Percentiles rank a stretch among this genome's conserved stretches.
Evolutionary conservation across 108 stramenopile species (phyloP).

Genomic region (Pseudonitzschia multistriata): DNA sequence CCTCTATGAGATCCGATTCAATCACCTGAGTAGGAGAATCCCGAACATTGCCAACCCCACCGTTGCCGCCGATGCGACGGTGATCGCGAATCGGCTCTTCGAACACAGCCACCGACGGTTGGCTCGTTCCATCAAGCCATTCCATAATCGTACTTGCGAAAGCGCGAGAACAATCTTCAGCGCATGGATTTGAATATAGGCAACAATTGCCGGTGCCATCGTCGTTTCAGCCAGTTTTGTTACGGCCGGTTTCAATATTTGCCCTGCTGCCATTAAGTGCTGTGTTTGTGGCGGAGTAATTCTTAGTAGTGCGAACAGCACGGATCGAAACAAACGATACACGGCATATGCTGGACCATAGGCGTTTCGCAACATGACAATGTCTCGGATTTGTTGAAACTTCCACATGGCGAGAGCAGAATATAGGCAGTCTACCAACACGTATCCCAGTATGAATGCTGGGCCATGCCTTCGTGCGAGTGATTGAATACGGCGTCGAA

Average conservation of each 20-base stretch:
- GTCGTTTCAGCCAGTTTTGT: background rate
- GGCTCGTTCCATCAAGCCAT: background rate
- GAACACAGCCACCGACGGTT: slow-evolving; percentile 13
- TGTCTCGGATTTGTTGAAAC: background rate
- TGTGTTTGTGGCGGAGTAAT: no score
- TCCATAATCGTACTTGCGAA: background rate
- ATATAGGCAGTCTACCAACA: background rate
- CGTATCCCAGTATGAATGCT: background rate
- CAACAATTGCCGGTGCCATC: background rate
- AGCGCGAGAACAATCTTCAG: background rate
- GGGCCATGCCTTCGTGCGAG: background rate
- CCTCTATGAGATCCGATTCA: background rate
- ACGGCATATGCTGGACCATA: background rate
- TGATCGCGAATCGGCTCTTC: background rate
- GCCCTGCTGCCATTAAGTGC: background rate
- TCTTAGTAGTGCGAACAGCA: background rate
- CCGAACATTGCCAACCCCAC: slow-evolving; percentile 7
- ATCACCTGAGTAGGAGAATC: background rate
- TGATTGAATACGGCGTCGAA: background rate
- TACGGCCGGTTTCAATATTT: background rate
- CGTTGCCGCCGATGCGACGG: background rate
- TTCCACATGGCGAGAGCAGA: background rate
- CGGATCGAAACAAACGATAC: background rate
- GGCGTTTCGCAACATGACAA: background rate
- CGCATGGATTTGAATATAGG: background rate